Conservation (phyloP, 176 grass and related monocot species). For the Aegilops sharonensis region DNA sequence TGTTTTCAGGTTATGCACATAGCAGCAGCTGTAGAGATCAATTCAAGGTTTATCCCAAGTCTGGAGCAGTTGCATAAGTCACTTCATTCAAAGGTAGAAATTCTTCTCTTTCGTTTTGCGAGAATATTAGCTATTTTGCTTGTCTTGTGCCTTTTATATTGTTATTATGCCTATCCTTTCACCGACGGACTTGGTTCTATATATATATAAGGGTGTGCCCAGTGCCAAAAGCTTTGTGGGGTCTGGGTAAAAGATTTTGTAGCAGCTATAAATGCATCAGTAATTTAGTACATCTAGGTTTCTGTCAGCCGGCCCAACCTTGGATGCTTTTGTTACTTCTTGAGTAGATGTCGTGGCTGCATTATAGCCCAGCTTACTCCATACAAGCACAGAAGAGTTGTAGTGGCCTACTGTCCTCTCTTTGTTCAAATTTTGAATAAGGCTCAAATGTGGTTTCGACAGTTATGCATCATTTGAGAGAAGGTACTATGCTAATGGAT, state of each 20-base stretch:
- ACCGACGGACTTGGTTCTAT: not conserved
- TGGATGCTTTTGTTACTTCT: not conserved
- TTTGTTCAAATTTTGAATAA: not conserved
- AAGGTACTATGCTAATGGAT: not conserved
- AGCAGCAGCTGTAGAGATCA: constrained; percentile 83
- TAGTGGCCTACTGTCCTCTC: constrained; percentile 8
- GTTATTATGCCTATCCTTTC: constrained; percentile 7
- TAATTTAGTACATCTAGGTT: not conserved
- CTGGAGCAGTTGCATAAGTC: constrained; percentile 78
- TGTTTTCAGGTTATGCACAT: constrained; percentile 96
- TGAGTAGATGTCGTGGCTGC: not conserved
- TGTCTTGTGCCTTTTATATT: not conserved
- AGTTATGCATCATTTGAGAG: not conserved
- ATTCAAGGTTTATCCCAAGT: constrained; percentile 83
- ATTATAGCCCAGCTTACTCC: not conserved
- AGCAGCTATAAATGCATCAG: not conserved
- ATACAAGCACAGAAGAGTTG: not conserved
- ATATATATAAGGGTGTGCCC: not conserved
- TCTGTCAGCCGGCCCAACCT: not conserved
- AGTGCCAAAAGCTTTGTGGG: not conserved
- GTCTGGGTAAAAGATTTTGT: not conserved
- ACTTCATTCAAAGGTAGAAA: constrained; percentile 77
- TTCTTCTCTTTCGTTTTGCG: constrained; percentile 6
- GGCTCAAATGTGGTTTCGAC: not conserved
- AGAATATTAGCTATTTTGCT: not conserved